Base-by-base conservation (phyloP, 2,329 filamentous ascomycete species). In the Cordyceps fumosorosea region DNA sequence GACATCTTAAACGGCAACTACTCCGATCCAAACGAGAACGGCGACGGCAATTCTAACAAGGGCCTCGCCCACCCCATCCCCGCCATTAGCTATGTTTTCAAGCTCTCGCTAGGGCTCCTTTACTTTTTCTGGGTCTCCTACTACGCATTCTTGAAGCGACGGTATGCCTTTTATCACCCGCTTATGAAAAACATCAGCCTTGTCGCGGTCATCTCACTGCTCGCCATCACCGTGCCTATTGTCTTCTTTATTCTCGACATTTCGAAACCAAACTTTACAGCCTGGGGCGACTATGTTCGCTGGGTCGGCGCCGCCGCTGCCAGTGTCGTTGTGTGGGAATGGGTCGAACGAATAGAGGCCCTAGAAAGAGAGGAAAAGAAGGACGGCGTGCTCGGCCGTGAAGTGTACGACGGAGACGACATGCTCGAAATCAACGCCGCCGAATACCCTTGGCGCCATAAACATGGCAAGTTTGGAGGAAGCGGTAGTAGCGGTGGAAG, bases 241-340 rank as follows among this genome's bases (percentile, higher is more conserved):
- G 89, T 96, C 5, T 97, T 97, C 73, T 97, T 97, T 73, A 90
- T 96, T 63, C 80, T 96, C 67, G 93, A 97, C 71, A 92, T 97
- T 55, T 88, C 89, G 10, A 88, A 93, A 69, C 89, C 91, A 29
- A 87, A 91, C 64, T 88, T 96, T 64, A 90, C 90, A 45, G 91
- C 89, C 10, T 97, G 93, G 93, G 93, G 93, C 71, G 93, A 96
- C 70, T 97, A 96, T 71, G 93, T 96, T 52, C 83, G 92, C 69
- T 97, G 93, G 93, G 93, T 96, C n/a, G 93, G 93, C 54, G 92
- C 92, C 1, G 92, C 93, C 0, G 92, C 92, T 1, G 93, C 93
- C 32, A 96, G 91, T 75, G 93, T 96, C n/a, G 90, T 96, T 24
- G 93, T 97, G 2, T 97, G 93, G 93, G 93, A 97, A 74, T 97